Conservation (phyloP, 441 rosid species). For the Pelargonium myrrhifolium region DNA sequence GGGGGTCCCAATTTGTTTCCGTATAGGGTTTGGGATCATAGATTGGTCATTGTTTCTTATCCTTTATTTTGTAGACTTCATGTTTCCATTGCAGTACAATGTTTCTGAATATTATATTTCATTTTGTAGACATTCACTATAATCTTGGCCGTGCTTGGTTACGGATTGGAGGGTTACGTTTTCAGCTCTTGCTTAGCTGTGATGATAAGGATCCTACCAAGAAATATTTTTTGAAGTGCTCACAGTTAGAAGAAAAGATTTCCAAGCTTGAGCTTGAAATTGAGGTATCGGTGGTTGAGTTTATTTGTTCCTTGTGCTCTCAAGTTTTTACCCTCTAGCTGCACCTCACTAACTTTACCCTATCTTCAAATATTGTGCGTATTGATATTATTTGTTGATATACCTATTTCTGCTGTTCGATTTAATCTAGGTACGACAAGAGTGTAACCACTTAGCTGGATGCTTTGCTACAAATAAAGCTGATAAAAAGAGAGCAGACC, state of each 20-base stretch:
- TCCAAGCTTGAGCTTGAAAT: constrained; percentile 59
- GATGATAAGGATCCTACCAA: constrained; percentile 74
- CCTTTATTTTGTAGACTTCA: background rate
- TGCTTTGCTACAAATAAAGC: constrained; percentile 36
- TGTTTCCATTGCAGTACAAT: too few relatives aligned
- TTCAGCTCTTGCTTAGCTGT: constrained; percentile 54
- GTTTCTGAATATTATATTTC: background rate
- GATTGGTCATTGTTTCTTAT: background rate
- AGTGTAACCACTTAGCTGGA: constrained; percentile 75
- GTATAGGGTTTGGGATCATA: background rate
- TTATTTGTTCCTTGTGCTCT: background rate
- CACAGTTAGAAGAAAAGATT: constrained; percentile 49
- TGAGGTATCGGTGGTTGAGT: constrained; percentile 39
- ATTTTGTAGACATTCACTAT: constrained; percentile 37
- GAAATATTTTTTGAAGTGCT: constrained; percentile 63
- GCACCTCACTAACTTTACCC: background rate
- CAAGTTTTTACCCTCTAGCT: background rate
- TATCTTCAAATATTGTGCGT: background rate
- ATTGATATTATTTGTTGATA: constrained; percentile 5
- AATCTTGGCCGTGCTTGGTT: constrained; percentile 70
- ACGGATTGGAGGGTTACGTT: constrained; percentile 67
- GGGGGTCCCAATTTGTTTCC: background rate
- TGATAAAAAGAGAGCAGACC: constrained; percentile 35
- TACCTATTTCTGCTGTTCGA: background rate
- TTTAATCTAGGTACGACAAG: constrained; percentile 57